A percentile compares a stretch with the other conserved stretches of the same genome.
Evolutionary conservation across 2,329 filamentous ascomycete species (phyloP).

Genomic region (Lizonia empirigonia): DNA sequence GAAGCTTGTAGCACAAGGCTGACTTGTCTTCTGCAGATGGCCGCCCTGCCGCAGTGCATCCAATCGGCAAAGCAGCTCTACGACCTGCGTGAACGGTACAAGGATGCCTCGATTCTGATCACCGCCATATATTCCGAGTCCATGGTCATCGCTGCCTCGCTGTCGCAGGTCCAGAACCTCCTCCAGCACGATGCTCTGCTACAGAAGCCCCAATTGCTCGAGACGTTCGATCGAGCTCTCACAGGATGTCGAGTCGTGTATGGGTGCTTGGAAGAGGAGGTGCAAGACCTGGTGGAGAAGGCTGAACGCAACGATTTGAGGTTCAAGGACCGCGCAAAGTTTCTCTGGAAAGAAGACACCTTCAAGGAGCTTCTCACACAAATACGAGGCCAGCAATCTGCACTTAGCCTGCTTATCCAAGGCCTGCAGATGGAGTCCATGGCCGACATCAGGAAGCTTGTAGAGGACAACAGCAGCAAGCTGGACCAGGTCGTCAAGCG

Average conservation of each 20-base stretch:
- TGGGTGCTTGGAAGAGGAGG: slow-evolving; percentile 41
- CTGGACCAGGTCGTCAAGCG: slow-evolving; percentile 36
- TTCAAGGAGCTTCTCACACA: slow-evolving; percentile 44
- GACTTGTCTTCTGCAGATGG: slow-evolving; percentile 19
- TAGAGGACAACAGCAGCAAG: slow-evolving; percentile 36
- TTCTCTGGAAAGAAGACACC: slow-evolving; percentile 41
- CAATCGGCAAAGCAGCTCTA: slow-evolving; percentile 39
- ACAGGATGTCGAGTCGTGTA: slow-evolving; percentile 44
- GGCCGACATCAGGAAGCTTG: slow-evolving; percentile 37
- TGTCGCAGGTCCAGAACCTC: slow-evolving; percentile 40
- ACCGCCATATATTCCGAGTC: slow-evolving; percentile 44
- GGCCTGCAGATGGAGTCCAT: slow-evolving; percentile 46
- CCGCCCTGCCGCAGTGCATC: slow-evolving; percentile 35
- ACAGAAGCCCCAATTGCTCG: slow-evolving; percentile 37
- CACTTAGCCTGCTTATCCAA: slow-evolving; percentile 41
- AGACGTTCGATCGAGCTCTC: slow-evolving; percentile 41
- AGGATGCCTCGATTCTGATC: slow-evolving; percentile 40
- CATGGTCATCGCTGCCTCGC: slow-evolving; percentile 41
- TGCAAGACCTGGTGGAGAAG: slow-evolving; percentile 31
- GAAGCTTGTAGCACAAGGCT: background rate
- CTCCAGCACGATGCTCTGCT: slow-evolving; percentile 35
- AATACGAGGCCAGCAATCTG: slow-evolving; percentile 43
- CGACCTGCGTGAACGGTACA: slow-evolving; percentile 37
- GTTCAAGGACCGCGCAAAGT: slow-evolving; percentile 35
- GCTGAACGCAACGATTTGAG: slow-evolving; percentile 28